Evolutionary conservation across 768 basidiomycete genomes (phyloP), one percentile per base, ranked within the genome.

Genomic region (Phlegmacium glaucopus): DNA sequence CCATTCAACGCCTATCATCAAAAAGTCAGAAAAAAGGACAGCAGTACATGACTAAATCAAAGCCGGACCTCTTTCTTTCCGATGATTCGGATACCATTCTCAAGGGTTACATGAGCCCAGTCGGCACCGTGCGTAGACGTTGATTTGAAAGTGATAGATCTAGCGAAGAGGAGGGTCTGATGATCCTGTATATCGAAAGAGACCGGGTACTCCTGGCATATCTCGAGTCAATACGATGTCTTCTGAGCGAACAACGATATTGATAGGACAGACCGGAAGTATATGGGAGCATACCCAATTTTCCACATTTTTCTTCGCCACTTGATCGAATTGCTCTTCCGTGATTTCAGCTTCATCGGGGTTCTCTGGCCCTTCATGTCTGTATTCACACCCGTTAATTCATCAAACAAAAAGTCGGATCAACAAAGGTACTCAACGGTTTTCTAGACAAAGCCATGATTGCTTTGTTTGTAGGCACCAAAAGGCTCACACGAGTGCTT

Each of bases 401-500:
- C 48, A 38, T 34, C n/a, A 35, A 30, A 47, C 22, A 42, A 49
- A 26, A 3, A 13, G 10, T 32, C 13, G 9, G 4, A 37, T 13
- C 25, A 27, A 35, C n/a, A 41, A 11, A 39, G n/a, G 18, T 9
- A 13, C 8, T 3, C 27, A 66, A 94, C 89, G 92, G 92, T 66
- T 94, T 93, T 58, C 82, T 70, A 3, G 82, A 63, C 44, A 93
- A 68, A 4, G 83, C 83, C 80, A 92, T 90, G 12, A 94, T 81
- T 8, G 90, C 92, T 63, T 85, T 88, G 65, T 95, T 94, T 18
- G 87, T 89, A 1, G 92, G 92, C 4, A 85, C 90, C 36, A 95
- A 74, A 9, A 94, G 44, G 0, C 90, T 90, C 45, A 70, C 64
- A 6, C 64, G 70, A 2, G 58, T 47, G n/a, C 47, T 46, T 6